Base-by-base conservation (phyloP, 225 moss, liverwort and hornwort genomes). In the Pseudoscleropodium purum region DNA sequence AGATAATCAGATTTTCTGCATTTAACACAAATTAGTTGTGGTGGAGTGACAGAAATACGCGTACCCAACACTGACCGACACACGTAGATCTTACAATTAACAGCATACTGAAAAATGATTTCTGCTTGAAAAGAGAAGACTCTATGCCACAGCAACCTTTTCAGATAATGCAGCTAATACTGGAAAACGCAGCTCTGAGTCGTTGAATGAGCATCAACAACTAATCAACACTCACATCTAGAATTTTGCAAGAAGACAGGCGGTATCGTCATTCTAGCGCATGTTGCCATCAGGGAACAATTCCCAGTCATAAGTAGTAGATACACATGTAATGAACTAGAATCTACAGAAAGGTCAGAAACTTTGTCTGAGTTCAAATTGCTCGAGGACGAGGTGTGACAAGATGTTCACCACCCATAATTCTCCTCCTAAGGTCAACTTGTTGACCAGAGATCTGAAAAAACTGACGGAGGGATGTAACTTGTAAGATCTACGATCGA, bases 401-500 rank as follows among this genome's bases (percentile, higher is more conserved):
- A 77, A 82, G 36, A 57, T 78, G 52, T 25, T 41, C 60, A 83
- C 88, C 79, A 82, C 79, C 69, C 72, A 81, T 75, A 83, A 34
- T 63, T 69, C 37, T 69, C 77, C 66, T 72, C 30, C 43, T 76
- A 34, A 30, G 37, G 52, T 62, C 49, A 41, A 78, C 56, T 83
- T 85, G 85, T 67, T 79, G 75, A 89, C 81, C 79, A 82, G 37
- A 85, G 60, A 89, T 79, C 89, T 87, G 56, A n/a, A 83, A 89
- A 67, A 68, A 89, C 13, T 57, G 26, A 65, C 70, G 21, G 67
- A 81, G 37, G 61, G 79, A 33, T 23, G 69, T 33, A 80, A 64
- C 30, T 33, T 82, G 41, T 45, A 49, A 79, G 63, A 20, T 72
- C 90, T 92, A 95, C 23, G 90, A 96, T 87, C 96, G 93, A 77